Percentiles rank a stretch among this genome's conserved stretches.
These are phyloP conservation scores for Xerocomus spinulosus DNA, from an alignment of 768 basidiomycete species.

Conservation along the genomic window DNA sequence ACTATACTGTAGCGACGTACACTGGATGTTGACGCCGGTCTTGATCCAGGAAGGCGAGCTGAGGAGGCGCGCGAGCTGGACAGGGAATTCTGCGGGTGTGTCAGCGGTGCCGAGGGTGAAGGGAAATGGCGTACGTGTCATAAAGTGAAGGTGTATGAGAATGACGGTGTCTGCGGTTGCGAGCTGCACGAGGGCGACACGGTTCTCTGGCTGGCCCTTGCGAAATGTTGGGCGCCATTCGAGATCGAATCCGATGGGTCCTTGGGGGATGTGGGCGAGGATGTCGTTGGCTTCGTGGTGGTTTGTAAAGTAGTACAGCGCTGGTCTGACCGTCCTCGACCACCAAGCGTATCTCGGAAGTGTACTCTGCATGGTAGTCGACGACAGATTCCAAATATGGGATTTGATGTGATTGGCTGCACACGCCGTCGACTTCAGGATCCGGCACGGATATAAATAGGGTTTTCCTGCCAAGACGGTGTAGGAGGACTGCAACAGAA, in stretches of 20 bases:
- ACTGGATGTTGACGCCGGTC: slow-evolving; percentile 70
- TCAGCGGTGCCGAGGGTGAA: background rate
- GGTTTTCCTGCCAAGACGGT: slow-evolving; percentile 27
- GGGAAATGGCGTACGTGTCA: slow-evolving; percentile 37
- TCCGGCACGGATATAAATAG: slow-evolving; percentile 30
- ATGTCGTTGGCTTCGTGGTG: slow-evolving; percentile 26
- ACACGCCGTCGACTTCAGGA: slow-evolving; percentile 10
- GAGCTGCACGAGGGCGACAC: slow-evolving; percentile 70
- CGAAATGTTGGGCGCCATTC: slow-evolving; percentile 70
- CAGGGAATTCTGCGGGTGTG: slow-evolving; percentile 46
- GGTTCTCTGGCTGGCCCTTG: slow-evolving; percentile 56
- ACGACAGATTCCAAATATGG: slow-evolving; percentile 11
- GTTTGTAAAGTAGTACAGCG: slow-evolving; percentile 31
- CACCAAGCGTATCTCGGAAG: slow-evolving; percentile 24
- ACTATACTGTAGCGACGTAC: slow-evolving; percentile 33
- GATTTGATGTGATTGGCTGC: slow-evolving; percentile 21
- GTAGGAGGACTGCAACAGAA: no score
- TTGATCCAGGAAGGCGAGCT: slow-evolving; percentile 53
- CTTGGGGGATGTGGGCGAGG: slow-evolving; percentile 20
- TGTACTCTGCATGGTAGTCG: background rate
- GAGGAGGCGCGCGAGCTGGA: slow-evolving; percentile 47
- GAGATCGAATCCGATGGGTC: slow-evolving; percentile 61
- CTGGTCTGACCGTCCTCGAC: slow-evolving; percentile 5
- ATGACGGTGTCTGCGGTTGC: slow-evolving; percentile 52
- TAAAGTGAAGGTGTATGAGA: slow-evolving; percentile 61